A percentile compares a stretch with the other conserved stretches of the same genome.
These are phyloP conservation scores for Dispira simplex DNA, from an alignment of 192 early-diverging fungal species.

Conservation along the genomic window DNA sequence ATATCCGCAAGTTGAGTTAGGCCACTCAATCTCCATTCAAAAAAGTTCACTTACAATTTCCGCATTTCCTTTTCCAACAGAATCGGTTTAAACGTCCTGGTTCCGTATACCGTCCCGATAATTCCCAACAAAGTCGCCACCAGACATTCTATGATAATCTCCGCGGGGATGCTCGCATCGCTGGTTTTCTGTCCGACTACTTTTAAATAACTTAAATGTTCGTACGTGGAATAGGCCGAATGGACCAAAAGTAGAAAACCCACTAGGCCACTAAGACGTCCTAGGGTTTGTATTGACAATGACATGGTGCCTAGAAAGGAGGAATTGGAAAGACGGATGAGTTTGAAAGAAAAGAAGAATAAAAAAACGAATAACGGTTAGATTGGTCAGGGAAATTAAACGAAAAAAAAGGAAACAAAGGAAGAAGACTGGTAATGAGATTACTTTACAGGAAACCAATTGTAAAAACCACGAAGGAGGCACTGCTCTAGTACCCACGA, in stretches of 20 bases:
- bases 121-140: not conserved
- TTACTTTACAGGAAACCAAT: too few relatives aligned
- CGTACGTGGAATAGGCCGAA: slow-evolving; percentile 3
- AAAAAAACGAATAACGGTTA: too few relatives aligned
- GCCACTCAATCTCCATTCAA: too few relatives aligned
- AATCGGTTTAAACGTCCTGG: not conserved
- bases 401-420: too few relatives aligned
- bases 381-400: too few relatives aligned
- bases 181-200: not conserved
- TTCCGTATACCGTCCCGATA: not conserved
- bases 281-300: not conserved
- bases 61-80: not conserved
- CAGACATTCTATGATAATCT: not conserved
- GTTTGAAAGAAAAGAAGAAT: not conserved
- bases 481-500: too few relatives aligned
- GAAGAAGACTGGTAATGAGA: too few relatives aligned
- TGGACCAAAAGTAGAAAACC: not conserved
- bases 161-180: not conserved
- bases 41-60: slow-evolving; percentile 4
- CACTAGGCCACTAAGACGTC: not conserved
- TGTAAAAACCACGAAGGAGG: too few relatives aligned
- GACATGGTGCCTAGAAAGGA: not conserved
- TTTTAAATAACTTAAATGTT: not conserved
- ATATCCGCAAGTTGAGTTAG: too few relatives aligned
- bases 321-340: not conserved